Conservation (phyloP, 2,329 filamentous ascomycete genomes). For the Metarhizium anisopliae region DNA sequence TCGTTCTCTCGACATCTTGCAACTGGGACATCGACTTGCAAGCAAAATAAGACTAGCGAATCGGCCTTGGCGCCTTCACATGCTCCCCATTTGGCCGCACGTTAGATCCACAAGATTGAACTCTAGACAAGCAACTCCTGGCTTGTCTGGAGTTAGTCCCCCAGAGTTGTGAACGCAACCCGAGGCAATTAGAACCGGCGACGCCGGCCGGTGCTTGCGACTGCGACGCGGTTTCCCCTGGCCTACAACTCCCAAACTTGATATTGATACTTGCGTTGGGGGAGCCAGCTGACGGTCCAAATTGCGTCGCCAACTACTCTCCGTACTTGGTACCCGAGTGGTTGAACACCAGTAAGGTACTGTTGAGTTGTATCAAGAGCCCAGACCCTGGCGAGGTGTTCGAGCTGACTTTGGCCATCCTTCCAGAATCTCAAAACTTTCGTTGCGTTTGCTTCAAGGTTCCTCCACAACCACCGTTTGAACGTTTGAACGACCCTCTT, state of each 20-base stretch:
- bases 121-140: too few species aligned
- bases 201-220: too few species aligned
- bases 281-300: too few species aligned
- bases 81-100: not conserved
- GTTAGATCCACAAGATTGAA: not conserved
- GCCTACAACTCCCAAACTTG: too few species aligned
- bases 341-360: too few species aligned
- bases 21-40: not conserved
- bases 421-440: not conserved
- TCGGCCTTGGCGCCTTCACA: not conserved
- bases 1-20: not conserved
- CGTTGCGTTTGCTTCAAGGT: not conserved
- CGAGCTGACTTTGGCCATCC: not conserved
- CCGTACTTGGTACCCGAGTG: too few species aligned
- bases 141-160: too few species aligned
- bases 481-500: not conserved
- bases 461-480: not conserved
- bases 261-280: too few species aligned
- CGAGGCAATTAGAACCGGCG: too few species aligned
- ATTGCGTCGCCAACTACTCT: too few species aligned
- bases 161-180: too few species aligned
- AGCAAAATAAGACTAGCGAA: not conserved
- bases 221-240: too few species aligned
- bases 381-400: not conserved
- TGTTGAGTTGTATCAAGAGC: not conserved